Conservation (phyloP, 2,329 filamentous ascomycete genomes). For the Fusarium palustre region DNA sequence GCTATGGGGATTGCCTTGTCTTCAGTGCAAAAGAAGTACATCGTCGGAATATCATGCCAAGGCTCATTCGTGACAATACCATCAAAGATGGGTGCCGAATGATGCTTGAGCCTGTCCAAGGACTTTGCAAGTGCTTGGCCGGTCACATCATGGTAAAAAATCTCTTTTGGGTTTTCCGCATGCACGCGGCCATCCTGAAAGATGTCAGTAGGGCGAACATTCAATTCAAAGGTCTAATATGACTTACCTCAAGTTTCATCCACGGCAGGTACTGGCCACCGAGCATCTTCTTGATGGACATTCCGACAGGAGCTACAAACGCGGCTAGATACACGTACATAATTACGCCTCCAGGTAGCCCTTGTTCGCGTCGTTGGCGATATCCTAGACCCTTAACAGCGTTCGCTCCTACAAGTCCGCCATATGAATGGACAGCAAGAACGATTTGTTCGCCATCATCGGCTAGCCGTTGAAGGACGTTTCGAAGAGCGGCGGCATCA, state of each 20-base stretch:
- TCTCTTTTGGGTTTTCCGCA: conserved; percentile 16
- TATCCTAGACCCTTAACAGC: conserved; percentile 53
- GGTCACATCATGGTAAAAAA: conserved; percentile 47
- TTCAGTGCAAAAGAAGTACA: conserved; percentile 43
- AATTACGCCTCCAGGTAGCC: conserved; percentile 54
- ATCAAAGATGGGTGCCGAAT: conserved; percentile 35
- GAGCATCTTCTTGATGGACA: conserved; percentile 44
- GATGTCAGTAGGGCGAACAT: neutral
- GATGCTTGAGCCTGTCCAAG: conserved; percentile 21
- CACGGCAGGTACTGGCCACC: conserved; percentile 45
- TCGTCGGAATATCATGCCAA: conserved; percentile 46
- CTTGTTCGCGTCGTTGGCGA: conserved; percentile 48
- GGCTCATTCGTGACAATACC: conserved; percentile 44
- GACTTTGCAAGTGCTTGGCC: conserved; percentile 22
- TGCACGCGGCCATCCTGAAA: conserved; percentile 30
- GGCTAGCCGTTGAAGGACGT: conserved; percentile 45
- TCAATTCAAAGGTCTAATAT: rapidly evolving
- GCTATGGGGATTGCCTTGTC: conserved; percentile 42
- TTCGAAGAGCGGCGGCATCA: conserved; percentile 52
- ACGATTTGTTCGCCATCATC: conserved; percentile 55
- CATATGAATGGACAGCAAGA: conserved; percentile 58
- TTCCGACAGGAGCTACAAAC: conserved; percentile 50
- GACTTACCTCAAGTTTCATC: conserved; percentile 46
- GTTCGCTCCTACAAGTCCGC: conserved; percentile 55
- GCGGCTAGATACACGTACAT: conserved; percentile 52